Base-by-base conservation (phyloP, 352 stramenopile genomes). In the Pythium phragmiticola region DNA sequence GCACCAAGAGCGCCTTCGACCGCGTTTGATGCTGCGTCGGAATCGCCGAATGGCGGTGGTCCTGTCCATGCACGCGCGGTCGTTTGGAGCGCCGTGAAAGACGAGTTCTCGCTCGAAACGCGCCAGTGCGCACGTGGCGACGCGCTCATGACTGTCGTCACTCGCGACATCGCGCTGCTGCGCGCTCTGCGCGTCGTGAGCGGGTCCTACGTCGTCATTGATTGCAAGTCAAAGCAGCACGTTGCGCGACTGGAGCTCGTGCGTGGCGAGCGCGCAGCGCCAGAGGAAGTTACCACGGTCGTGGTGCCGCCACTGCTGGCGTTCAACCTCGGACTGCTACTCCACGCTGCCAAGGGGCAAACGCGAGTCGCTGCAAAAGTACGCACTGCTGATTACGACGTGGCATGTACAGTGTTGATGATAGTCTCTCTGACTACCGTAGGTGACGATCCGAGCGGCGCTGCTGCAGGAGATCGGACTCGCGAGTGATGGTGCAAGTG, bases 221-320 rank as follows among this genome's bases (percentile, higher is more conserved):
- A 1, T 8, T 48, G 30, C 19, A 51, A 50, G n/a, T 7, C 37
- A 2, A 57, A 34, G 21, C 42, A 51, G 11, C 66, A 68, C 28
- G 49, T 72, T n/a, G 66, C 54, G 28, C 59, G 49, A 2, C 23
- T 66, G 6, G 23, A 45, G 54, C 47, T 72, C 17, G 54, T 57
- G 30, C 53, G 45, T 8, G 51, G 23, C 34, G 52, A 60, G 13
- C 39, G 33, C 19, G 34, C 4, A 16, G 21, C 17, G 16, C 11
- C 41, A 46, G 21, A 17, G 26, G 49, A 60, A 33, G 34, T 3
- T n/a, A 7, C 23, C 6, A 55, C 48, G 47, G 26, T 89, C 16
- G 74, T 74, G 39, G 63, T 91, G n/a, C 77, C 84, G 12, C 80
- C 82, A n/a, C 68, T 93, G 51, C 53, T 93, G 37, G 84, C 84